Percentiles rank a stretch among this genome's conserved stretches.
These are phyloP conservation scores for Trichosanthes truncata DNA, from an alignment of 306 rosid species.

Conservation along the genomic window DNA sequence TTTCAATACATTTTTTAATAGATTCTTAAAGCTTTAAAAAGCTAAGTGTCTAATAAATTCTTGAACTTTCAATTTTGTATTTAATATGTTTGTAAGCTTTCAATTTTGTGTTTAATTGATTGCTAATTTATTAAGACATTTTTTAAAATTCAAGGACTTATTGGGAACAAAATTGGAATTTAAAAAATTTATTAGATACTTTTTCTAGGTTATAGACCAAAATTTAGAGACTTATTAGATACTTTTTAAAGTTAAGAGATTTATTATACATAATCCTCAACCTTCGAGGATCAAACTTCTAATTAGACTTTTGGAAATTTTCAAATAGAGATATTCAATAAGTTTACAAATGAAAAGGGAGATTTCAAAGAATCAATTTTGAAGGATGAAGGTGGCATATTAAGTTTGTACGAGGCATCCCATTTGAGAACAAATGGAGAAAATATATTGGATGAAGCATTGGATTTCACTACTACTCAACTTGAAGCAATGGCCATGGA, in stretches of 20 bases:
- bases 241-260: too few relatives aligned
- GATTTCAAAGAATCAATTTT: background rate
- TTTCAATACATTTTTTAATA: too few relatives aligned
- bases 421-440: slow-evolving; percentile 1
- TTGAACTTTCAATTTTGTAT: background rate
- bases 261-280: too few relatives aligned
- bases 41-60: background rate
- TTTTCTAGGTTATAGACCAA: too few relatives aligned
- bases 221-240: too few relatives aligned
- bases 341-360: slow-evolving; percentile 13
- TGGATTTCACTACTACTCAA: background rate
- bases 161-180: background rate
- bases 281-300: too few relatives aligned
- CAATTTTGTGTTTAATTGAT: background rate
- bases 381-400: slow-evolving; percentile 8
- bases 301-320: background rate
- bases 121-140: too few relatives aligned
- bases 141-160: background rate
- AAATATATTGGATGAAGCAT: slow-evolving; percentile 10
- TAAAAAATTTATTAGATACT: too few relatives aligned
- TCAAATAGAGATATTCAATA: slow-evolving; percentile 4
- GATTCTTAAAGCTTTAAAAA: too few relatives aligned
- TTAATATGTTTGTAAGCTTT: too few relatives aligned
- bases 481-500: background rate
- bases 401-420: slow-evolving; percentile 24